These are phyloP conservation scores for Camellia oleifera DNA, from an alignment of 179 eudicot species.

Conservation along the genomic window DNA sequence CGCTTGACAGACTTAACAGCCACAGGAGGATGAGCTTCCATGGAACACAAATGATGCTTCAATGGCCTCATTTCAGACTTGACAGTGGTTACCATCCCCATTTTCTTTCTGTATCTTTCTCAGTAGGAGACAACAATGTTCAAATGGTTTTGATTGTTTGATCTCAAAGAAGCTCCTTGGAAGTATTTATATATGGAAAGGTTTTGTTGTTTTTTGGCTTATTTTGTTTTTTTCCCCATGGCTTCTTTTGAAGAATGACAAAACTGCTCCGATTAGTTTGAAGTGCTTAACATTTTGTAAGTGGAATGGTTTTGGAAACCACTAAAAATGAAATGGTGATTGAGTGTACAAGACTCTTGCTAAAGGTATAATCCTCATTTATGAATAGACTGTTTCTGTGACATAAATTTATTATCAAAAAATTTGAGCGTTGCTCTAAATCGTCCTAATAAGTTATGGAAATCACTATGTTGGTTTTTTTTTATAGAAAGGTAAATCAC, in stretches of 20 bases:
- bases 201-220: neutral
- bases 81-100: conserved; percentile 13
- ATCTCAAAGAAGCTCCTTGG: neutral
- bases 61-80: conserved; percentile 21
- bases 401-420: no score
- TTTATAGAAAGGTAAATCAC: no score
- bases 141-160: neutral
- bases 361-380: no score
- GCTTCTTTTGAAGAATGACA: neutral
- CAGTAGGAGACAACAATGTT: neutral
- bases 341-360: no score
- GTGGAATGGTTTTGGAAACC: no score
- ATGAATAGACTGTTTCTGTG: no score
- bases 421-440: no score
- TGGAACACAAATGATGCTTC: neutral
- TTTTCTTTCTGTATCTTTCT: neutral
- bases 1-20: conserved; percentile 26
- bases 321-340: no score
- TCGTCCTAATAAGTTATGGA: no score
- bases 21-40: conserved; percentile 15
- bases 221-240: neutral
- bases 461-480: no score
- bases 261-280: conserved; percentile 6
- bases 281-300: neutral
- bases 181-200: neutral